Conservation (phyloP, 2,329 filamentous ascomycete species). For the Diaporthe capsici region DNA sequence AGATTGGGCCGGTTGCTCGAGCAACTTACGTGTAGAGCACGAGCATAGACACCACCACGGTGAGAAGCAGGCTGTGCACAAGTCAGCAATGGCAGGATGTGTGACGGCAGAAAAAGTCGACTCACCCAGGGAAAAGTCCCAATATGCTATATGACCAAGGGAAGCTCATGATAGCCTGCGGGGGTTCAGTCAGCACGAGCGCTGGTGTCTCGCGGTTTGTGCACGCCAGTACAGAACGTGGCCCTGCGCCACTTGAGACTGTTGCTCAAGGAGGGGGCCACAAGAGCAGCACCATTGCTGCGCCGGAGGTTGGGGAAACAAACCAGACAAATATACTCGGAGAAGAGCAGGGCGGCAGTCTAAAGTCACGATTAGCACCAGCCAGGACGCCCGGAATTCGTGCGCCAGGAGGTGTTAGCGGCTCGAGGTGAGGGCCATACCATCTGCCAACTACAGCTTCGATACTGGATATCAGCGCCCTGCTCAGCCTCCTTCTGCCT, state of each 20-base stretch:
- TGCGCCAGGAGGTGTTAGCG: constrained; percentile 26
- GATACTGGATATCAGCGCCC: constrained; percentile 87
- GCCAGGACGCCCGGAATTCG: background rate
- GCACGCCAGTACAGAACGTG: background rate
- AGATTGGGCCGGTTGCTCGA: constrained; percentile 64
- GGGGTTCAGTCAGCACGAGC: constrained; percentile 49
- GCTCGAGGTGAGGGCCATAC: constrained; percentile 54
- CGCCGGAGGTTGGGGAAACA: constrained; percentile 36
- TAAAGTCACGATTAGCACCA: constrained; percentile 49
- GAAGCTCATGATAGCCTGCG: constrained; percentile 87
- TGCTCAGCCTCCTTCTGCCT: constrained; percentile 83
- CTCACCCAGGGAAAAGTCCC: constrained; percentile 83
- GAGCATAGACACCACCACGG: constrained; percentile 80
- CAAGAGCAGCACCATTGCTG: background rate
- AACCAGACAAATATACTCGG: constrained; percentile 90
- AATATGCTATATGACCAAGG: constrained; percentile 92
- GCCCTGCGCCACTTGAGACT: background rate
- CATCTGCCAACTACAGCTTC: constrained; percentile 95
- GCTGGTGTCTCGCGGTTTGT: background rate
- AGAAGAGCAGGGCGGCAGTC: constrained; percentile 92
- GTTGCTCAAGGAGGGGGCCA: too few relatives aligned
- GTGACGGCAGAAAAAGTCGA: background rate
- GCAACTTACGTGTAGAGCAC: constrained; percentile 87
- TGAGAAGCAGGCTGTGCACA: constrained; percentile 75
- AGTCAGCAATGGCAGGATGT: constrained; percentile 41